Evolutionary conservation across 2,329 filamentous ascomycete species (phyloP).

Genomic region (Fusarium sp.): DNA sequence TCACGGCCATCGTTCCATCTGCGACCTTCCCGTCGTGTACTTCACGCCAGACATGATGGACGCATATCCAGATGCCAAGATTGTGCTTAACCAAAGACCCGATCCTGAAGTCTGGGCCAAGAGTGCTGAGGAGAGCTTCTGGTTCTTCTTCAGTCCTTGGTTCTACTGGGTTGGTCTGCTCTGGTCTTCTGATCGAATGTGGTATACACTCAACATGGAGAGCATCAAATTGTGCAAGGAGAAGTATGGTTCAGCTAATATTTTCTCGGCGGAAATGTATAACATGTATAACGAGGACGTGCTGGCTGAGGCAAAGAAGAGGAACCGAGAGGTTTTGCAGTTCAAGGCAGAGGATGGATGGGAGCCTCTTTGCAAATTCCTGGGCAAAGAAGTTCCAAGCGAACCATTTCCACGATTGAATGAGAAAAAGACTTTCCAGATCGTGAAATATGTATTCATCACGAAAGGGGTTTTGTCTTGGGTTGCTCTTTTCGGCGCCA

Average conservation of each 20-base stretch:
- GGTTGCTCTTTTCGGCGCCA: conserved; percentile 6
- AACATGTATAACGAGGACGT: conserved; percentile 39
- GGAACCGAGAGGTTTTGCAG: conserved; percentile 41
- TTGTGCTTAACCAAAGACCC: conserved; percentile 48
- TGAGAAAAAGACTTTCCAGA: conserved; percentile 28
- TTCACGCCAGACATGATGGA: conserved; percentile 53
- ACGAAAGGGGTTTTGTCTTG: conserved; percentile 27
- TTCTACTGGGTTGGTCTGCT: conserved; percentile 43
- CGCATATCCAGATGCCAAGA: conserved; percentile 49
- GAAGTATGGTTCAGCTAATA: background rate
- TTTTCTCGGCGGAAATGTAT: conserved; percentile 9
- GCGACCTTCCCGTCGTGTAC: conserved; percentile 47
- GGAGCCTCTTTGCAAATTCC: conserved; percentile 55
- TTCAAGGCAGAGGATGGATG: conserved; percentile 53
- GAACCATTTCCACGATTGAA: conserved; percentile 35
- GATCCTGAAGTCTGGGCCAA: conserved; percentile 42
- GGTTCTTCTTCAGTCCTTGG: conserved; percentile 44
- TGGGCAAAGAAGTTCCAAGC: conserved; percentile 22
- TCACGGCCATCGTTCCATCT: conserved; percentile 44
- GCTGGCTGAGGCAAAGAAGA: conserved; percentile 44
- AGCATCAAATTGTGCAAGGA: background rate
- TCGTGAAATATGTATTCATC: conserved; percentile 28
- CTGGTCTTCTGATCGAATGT: conserved; percentile 45
- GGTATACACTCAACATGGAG: conserved; percentile 39
- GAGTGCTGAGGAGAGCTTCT: conserved; percentile 41